Base-by-base conservation (phyloP, 345 rosid species). In the Populus euphratica region DNA sequence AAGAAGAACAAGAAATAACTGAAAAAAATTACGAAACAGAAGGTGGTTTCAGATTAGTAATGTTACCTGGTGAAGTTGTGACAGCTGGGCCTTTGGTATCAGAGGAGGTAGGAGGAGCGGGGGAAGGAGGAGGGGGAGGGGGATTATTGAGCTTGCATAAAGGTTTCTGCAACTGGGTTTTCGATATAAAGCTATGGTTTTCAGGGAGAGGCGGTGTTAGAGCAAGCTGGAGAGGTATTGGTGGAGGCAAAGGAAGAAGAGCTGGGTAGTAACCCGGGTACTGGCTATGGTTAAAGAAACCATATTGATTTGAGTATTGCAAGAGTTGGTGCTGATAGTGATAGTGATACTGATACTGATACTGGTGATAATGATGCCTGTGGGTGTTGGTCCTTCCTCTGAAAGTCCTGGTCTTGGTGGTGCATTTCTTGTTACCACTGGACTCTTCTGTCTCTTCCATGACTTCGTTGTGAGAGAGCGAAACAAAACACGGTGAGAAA, bases 371-470 rank as follows among this genome's bases (percentile, higher is more conserved):
- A 74, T 87, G 87, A 61, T 85, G 87, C 75, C 84, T 76, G 66
- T 67, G 85, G 68, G 70, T 86, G 84, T 78, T 84, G 77, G 82
- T 73, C 62, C 85, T 84, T 76, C 85, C 84, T 54, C 86, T 78
- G 75, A 90, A 73, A 85, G 82, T 78, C 79, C 73, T 78, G 77
- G 86, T 75, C 79, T 84, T 84, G 47, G 82, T 68, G 70, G 70
- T 82, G 84, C 88, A 85, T 86, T 84, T 85, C 65, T 84, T 82
- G 79, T 35, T 76, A 36, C 81, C 86, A 85, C 82, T 82, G 72
- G 87, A 70, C 74, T 86, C 83, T 68, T 86, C 83, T 18, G 91
- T 83, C 59, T 90, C 92, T 82, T 95, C 99, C 97, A 92, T 92
- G 52, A 21, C 74, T 63, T 67, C 70, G 14, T 67, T 73, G 79